Conservation (phyloP, 2,329 filamentous ascomycete species). For the Bisporella sp. region DNA sequence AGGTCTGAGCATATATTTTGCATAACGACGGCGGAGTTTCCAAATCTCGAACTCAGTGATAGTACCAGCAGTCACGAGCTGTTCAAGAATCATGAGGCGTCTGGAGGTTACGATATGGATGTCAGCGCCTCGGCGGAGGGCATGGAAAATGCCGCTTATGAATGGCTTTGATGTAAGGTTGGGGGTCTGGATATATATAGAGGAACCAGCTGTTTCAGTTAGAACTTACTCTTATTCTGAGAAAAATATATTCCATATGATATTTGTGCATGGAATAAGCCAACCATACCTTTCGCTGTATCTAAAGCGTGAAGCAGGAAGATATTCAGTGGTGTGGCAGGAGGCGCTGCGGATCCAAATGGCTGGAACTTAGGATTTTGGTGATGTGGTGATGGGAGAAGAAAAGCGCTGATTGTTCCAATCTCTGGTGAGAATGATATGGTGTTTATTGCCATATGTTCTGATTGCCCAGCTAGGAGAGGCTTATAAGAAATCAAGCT, state of each 20-base stretch:
- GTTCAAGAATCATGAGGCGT: conserved; percentile 70
- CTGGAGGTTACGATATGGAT: conserved; percentile 62
- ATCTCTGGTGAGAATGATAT: too few species aligned
- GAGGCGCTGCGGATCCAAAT: conserved; percentile 5
- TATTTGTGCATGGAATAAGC: conserved; percentile 9
- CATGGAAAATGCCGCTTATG: conserved; percentile 51
- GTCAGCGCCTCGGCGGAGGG: conserved; percentile 58
- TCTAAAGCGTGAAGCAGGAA: conserved; percentile 47
- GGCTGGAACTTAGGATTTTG: conserved; percentile 12
- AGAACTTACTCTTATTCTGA: conserved; percentile 31
- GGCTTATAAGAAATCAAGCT: too few species aligned
- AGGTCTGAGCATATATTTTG: conserved; percentile 17
- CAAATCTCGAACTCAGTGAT: conserved; percentile 61
- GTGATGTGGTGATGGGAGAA: conserved; percentile 65
- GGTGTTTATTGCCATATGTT: too few species aligned
- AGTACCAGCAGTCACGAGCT: conserved; percentile 71
- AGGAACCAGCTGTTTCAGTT: conserved; percentile 27
- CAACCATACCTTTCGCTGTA: conserved; percentile 51
- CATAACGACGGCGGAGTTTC: conserved; percentile 50
- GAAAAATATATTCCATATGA: conserved; percentile 37
- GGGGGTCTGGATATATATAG: conserved; percentile 67
- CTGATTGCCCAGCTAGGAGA: too few species aligned
- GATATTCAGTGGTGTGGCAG: conserved; percentile 51
- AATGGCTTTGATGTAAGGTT: conserved; percentile 67
- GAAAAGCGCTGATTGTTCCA: conserved; percentile 11